Evolutionary conservation across 495 filamentous ascomycete genomes (phyloP).

Genomic region (Cudoniella acicularis): DNA sequence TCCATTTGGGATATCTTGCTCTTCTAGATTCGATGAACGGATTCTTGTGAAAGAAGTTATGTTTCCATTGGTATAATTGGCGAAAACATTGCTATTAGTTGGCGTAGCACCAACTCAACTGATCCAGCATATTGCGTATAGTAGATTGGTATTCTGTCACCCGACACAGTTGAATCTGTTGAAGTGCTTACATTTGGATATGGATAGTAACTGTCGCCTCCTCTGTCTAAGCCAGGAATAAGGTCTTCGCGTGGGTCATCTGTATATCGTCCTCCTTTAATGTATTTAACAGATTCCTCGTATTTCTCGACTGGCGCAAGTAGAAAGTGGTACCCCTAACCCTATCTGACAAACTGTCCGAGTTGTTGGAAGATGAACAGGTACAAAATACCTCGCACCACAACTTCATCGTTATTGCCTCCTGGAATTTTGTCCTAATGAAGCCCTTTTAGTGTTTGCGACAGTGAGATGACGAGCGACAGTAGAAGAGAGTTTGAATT

Average conservation of each 20-base stretch:
- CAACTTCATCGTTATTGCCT: slow-evolving; percentile 94
- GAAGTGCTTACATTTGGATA: slow-evolving; percentile 6
- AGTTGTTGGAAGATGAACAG: slow-evolving; percentile 97
- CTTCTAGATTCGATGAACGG: slow-evolving; percentile 17
- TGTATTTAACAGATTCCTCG: slow-evolving; percentile 44
- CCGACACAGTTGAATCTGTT: slow-evolving; percentile 22
- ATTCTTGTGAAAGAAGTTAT: slow-evolving; percentile 30
- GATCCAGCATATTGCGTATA: slow-evolving; percentile 24
- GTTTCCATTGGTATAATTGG: slow-evolving; percentile 14
- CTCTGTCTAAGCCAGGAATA: slow-evolving; percentile 27
- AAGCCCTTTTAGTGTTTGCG: slow-evolving; percentile 83
- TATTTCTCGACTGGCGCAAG: slow-evolving; percentile 76
- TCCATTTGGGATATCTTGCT: slow-evolving; percentile 21
- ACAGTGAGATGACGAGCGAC: slow-evolving; percentile 89
- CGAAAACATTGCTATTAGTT: slow-evolving; percentile 28
- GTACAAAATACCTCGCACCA: slow-evolving; percentile 89
- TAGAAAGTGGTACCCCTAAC: slow-evolving; percentile 93
- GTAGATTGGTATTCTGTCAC: slow-evolving; percentile 26
- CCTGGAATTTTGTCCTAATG: slow-evolving; percentile 89
- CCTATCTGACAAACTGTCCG: slow-evolving; percentile 93
- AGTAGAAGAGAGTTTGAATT: slow-evolving; percentile 98
- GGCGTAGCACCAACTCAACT: slow-evolving; percentile 26
- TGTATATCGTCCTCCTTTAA: slow-evolving; percentile 68
- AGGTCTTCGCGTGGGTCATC: slow-evolving; percentile 52
- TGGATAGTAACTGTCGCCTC: slow-evolving; percentile 28